These are phyloP conservation scores for Thalassiosira exigua DNA, from an alignment of 352 stramenopile species.

Conservation along the genomic window DNA sequence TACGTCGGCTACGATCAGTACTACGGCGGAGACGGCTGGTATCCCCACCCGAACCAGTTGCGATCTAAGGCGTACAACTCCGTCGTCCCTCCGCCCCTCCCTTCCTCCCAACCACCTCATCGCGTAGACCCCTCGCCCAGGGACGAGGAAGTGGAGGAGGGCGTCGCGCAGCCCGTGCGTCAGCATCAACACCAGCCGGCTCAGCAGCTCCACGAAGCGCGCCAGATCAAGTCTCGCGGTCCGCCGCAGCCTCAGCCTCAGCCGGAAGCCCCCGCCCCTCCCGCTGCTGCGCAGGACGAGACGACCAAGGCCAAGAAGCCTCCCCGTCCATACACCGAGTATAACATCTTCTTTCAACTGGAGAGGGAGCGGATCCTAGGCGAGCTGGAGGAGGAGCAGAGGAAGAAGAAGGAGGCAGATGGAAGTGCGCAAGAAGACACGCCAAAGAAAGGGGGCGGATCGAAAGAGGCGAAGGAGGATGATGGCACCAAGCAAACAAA, in stretches of 20 bases:
- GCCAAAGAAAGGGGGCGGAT: neutral
- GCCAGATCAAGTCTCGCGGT: neutral
- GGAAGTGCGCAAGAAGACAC: neutral
- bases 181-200: neutral
- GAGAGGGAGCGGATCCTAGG: constrained; percentile 43
- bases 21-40: neutral
- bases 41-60: no score
- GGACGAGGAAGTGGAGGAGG: neutral
- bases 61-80: neutral
- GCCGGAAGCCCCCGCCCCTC: neutral
- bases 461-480: constrained; percentile 19
- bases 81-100: no score
- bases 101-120: neutral
- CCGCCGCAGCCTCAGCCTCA: neutral
- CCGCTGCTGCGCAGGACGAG: neutral
- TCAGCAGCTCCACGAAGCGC: neutral
- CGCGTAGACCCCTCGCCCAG: neutral
- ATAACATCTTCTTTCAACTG: constrained; percentile 63
- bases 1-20: neutral
- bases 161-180: neutral
- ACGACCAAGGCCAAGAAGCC: constrained; percentile 41
- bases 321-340: constrained; percentile 46
- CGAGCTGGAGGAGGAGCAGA: constrained; percentile 37
- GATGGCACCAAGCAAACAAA: neutral
- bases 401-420: constrained; percentile 1